Base-by-base conservation (phyloP, 179 eudicot species). In the Vitellaria paradoxa region DNA sequence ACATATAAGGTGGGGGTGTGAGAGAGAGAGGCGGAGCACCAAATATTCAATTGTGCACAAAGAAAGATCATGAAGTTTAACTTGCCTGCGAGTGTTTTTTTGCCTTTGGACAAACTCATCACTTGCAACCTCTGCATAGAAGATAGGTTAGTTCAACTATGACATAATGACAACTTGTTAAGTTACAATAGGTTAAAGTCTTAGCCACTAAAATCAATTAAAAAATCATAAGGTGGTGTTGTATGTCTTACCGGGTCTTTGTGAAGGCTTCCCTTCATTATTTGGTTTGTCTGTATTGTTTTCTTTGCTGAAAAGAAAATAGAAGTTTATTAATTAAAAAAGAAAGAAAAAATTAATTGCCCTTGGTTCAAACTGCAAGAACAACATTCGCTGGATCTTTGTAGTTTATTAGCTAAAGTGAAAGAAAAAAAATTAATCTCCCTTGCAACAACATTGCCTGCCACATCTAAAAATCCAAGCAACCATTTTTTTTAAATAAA, bases 21-120 rank as follows among this genome's bases (percentile, higher is more conserved):
- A 30, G 37, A 30, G 37, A 30, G 37, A 30, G 37, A 30, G 37
- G 2, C 2, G 37, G 37, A 30, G 37, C 37, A 30, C 1, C 37
- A 30, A 30, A 30, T 30, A 30, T 30, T 30, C 1, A 30, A 30
- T 30, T 30, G 2, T 30, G 37, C 37, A 30, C 2, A 30, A 2
- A 8, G n/a, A 53, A 63, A 50, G 45, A 15, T 50, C 23, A 68
- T 23, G 52, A 72, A 47, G n/a, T 42, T 20, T 17, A 80, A 82
- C 87, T 82, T 81, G 83, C 99, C 98, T 93, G 85, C 99, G 93
- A 86, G 99, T 89, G 85, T 90, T 92, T 79, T 88, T 93, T 77
- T 91, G 99, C 77, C 97, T 86, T 81, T 93, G 99, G 70, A 86
- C 89, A 67, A 82, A 80, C 78, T 96, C 96, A 81, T 91, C 92